phyloP scores from a whole-genome alignment of 371 early-diverging fungal species.

The Mucor piriformis region DNA sequence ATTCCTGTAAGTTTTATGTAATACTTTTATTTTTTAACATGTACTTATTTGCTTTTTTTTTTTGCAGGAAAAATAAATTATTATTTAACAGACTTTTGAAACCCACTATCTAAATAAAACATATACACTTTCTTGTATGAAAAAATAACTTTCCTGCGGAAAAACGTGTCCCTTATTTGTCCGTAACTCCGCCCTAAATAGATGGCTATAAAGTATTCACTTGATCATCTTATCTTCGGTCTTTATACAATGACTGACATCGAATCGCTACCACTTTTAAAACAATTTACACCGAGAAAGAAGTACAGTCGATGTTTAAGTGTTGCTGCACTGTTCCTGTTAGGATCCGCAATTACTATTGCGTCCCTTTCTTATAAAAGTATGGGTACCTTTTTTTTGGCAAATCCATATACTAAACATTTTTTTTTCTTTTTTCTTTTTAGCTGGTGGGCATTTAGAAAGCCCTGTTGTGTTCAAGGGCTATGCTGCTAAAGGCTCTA shows the following conservation, averaged over 20 bases:
- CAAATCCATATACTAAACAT: too few relatives aligned
- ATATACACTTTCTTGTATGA: background rate
- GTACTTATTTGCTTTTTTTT: slow-evolving; percentile 46
- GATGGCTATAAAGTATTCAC: too few relatives aligned
- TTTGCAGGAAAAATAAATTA: slow-evolving; percentile 78
- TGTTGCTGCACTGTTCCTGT: background rate
- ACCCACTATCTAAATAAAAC: background rate
- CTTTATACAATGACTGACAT: background rate
- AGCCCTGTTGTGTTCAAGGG: slow-evolving; percentile 30
- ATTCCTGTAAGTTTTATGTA: slow-evolving; percentile 72
- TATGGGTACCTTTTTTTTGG: background rate
- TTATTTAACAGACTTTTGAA: background rate
- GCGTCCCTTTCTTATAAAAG: background rate
- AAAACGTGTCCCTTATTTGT: too few relatives aligned
- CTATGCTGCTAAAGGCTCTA: slow-evolving; percentile 34
- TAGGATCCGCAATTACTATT: background rate
- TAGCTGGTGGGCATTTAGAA: slow-evolving; percentile 4
- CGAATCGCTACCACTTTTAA: background rate
- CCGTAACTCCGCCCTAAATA: too few relatives aligned
- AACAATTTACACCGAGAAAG: background rate
- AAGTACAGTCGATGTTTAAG: background rate
- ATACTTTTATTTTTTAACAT: background rate
- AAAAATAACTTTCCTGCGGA: background rate
- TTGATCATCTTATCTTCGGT: too few relatives aligned
- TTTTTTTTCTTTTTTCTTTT: background rate